A percentile compares a stretch with the other conserved stretches of the same genome.
These are phyloP conservation scores for Colletotrichum paranaense DNA, from an alignment of 2,329 filamentous ascomycete species.

Conservation along the genomic window DNA sequence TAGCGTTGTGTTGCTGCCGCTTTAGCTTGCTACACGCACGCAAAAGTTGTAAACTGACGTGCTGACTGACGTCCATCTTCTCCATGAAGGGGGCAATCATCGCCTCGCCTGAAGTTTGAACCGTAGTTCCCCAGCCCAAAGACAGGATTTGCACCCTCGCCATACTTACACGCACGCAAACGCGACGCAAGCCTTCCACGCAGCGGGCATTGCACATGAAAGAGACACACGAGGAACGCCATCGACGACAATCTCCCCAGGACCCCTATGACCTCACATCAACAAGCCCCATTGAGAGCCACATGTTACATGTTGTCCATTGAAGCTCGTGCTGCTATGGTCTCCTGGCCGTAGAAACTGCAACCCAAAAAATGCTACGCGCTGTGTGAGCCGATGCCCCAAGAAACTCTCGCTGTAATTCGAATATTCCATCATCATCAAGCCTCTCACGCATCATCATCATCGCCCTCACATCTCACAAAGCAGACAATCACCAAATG, in stretches of 20 bases:
- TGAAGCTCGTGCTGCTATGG: background rate
- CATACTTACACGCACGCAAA: too few relatives aligned
- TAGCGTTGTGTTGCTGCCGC: background rate
- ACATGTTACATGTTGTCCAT: background rate
- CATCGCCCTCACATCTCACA: slow-evolving; percentile 26
- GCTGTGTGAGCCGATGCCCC: background rate
- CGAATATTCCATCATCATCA: background rate
- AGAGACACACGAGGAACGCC: background rate
- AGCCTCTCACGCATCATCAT: background rate
- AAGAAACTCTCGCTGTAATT: background rate
- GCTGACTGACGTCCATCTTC: too few relatives aligned
- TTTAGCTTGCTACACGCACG: background rate
- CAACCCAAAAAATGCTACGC: background rate
- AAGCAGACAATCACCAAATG: background rate
- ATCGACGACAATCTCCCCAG: slow-evolving; percentile 15
- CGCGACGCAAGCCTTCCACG: background rate
- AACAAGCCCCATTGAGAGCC: background rate
- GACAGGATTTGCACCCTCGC: background rate
- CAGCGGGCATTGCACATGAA: background rate
- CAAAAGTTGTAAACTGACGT: too few relatives aligned
- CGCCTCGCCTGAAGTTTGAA: background rate
- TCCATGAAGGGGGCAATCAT: background rate
- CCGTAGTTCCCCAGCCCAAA: background rate
- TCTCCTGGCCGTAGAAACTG: background rate
- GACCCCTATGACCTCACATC: slow-evolving; percentile 34